Base-by-base conservation (phyloP, 352 stramenopile genomes). In the Phytopythium sindhum region DNA sequence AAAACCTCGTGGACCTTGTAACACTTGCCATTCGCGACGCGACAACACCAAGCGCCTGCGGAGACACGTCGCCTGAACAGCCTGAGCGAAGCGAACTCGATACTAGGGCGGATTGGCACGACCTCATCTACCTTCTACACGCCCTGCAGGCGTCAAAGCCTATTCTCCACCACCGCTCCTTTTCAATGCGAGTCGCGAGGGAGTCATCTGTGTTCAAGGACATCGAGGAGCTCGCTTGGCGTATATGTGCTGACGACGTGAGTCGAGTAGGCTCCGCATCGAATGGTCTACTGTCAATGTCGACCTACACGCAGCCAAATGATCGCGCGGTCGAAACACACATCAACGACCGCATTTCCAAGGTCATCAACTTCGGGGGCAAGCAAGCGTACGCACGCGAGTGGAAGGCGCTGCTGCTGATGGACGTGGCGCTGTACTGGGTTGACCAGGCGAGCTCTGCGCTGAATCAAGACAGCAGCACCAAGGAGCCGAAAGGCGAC, bases 391-490 rank as follows among this genome's bases (percentile, higher is more conserved):
- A 93, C 57, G 67, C 76, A n/a, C 78, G 76, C 0, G 72, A 89
- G 61, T 95, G 84, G 84, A 95, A 95, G 68, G 84, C 82, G 5
- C 59, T 88, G 39, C 56, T 95, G 33, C 67, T 95, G 53, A 84
- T 92, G 67, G 82, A 95, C 61, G 72, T 91, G 29, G 72, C 79
- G 37, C 72, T 81, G n/a, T 81, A 71, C 41, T 95, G 84, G 84
- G 73, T 84, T 48, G 69, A 86, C 41, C 42, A 74, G 28, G 66
- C 37, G 44, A 52, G 56, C 26, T 23, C 44, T 10, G 14, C 19
- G 17, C 33, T 64, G 17, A 52, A 21, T 2, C n/a, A 51, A 24
- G 35, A 45, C 23, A 57, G 29, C 12, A 42, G 62, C 52, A 60
- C 55, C n/a, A 12, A 48, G 4, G 39, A 78, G 67, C 29, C 42